Base-by-base conservation (phyloP, 2,329 filamentous ascomycete genomes). In the Sclerotinia borealis region DNA sequence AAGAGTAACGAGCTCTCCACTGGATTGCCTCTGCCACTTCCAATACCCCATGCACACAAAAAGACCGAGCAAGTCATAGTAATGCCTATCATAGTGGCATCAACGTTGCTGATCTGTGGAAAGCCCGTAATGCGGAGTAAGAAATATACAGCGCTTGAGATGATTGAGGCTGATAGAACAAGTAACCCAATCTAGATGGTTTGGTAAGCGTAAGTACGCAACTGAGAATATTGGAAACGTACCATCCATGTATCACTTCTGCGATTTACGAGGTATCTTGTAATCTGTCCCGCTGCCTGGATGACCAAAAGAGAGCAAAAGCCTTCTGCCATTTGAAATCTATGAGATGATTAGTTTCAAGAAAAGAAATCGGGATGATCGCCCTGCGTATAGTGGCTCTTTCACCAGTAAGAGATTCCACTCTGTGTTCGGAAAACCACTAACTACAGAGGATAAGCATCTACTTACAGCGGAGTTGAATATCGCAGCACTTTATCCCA, bases 231-330 rank as follows among this genome's bases (percentile, higher is more conserved):
- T 37, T 19, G 22, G 17, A 62, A 50, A 81, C 88, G 76, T 81
- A 95, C 92, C 85, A 98, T 91, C 95, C 93, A 98, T 66, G 88
- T 96, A 78, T 99, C 95, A 72, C 93, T 96, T 72, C 92, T 86
- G 72, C 90, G 83, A 77, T 98, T 98, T 62, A 98, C 93, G 36
- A 98, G 84, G 88, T 92, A 98, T 76, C 91, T 85, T 25, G 95
- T 96, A 68, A 98, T 92, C 76, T 97, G 93, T 0, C 95, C 95
- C 17, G 91, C 89, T 22, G 93, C 92, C 77, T 99, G 95, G 64
- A 99, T 98, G 68, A 98, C 93, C 63, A 98, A 79, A 71, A 99
- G 79, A 73, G 92, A 98, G 80, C 95, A 98, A 78, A 99, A 99
- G 8, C 95, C 95, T 77, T 99, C 95, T 59, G 90, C 85, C 10